These are phyloP conservation scores for Spathaspora girioi DNA, from an alignment of 805 yeast species.

Conservation along the genomic window DNA sequence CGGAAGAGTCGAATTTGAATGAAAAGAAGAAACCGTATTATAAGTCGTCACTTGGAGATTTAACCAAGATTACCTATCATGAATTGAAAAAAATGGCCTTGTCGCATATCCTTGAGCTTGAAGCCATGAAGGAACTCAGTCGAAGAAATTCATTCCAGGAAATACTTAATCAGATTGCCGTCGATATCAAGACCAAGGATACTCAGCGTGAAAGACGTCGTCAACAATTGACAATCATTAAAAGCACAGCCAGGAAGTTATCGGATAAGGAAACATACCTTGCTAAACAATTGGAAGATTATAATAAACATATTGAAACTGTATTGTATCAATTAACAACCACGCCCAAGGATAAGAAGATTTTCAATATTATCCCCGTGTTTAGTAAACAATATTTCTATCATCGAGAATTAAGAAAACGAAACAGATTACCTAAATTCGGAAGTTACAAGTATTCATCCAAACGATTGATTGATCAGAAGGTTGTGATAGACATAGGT, in stretches of 20 bases:
- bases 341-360: constrained; percentile 44
- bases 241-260: constrained; percentile 41
- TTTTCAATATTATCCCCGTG: constrained; percentile 45
- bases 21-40: constrained; percentile 43
- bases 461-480: constrained; percentile 69
- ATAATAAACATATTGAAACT: constrained; percentile 43
- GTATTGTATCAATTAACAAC: constrained; percentile 42
- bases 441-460: constrained; percentile 78
- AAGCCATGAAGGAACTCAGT: constrained; percentile 58
- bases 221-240: constrained; percentile 38
- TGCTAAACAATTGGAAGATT: constrained; percentile 42
- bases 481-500: constrained; percentile 57
- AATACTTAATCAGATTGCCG: constrained; percentile 76
- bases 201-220: constrained; percentile 40
- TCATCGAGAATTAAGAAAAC: constrained; percentile 62
- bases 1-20: constrained; percentile 29
- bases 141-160: constrained; percentile 74
- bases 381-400: constrained; percentile 77
- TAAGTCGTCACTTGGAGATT: constrained; percentile 47
- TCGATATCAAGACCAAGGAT: constrained; percentile 59
- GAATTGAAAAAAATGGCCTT: constrained; percentile 75
- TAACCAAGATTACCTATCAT: constrained; percentile 54
- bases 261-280: constrained; percentile 44
- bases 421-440: constrained; percentile 66
- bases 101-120: constrained; percentile 73